Base-by-base conservation (phyloP, 2,329 filamentous ascomycete genomes). In the Achaetomium macrosporum region DNA sequence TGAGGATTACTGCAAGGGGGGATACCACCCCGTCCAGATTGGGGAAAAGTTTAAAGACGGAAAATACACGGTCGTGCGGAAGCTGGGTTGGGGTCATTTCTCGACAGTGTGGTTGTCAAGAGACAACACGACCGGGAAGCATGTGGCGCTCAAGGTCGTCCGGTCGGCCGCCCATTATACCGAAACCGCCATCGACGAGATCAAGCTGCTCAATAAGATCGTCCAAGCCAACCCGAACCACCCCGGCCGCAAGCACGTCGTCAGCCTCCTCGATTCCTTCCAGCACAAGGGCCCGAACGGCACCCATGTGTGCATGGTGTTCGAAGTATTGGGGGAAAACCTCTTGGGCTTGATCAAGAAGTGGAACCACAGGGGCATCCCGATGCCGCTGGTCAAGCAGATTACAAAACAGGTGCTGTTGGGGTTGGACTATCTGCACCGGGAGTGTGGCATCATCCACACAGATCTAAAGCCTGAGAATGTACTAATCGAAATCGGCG, bases 1-100 rank as follows among this genome's bases (percentile, higher is more conserved):
- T 44, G 92, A 97, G 73, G 93, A 99, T 72, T 99, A 99, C 76
- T 96, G 92, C 81, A 97, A 97, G 74, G 93, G 93, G 65, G 93
- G 93, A 56, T 99, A 97, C 71, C 93, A 99, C 68, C 93, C 93
- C 2, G 93, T 99, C 46, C 81, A 84, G 64, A 87, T 97, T 56
- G 93, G 93, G 64, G 93, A 99, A 74, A 87, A 90, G 66, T 97
- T 96, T 81, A 97, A 97, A 70, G 90, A 97, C 69, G 91, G 90
- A 63, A 92, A 89, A 74, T 99, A 99, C 73, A 93, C 91, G 15
- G 85, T 97, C 54, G 88, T 97, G 70, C 87, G 91, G 73, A 97
- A 97, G 76, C 79, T 97, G 49, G 92, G 92, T 62, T 97, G 92
- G 92, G 93, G 93, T 58, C 92, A 97, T 68, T 99, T 97, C 74